Percentiles rank a stretch among this genome's conserved stretches.
These are phyloP conservation scores for Fusarium floridanum DNA, from an alignment of 2,329 filamentous ascomycete genomes.

Conservation along the genomic window DNA sequence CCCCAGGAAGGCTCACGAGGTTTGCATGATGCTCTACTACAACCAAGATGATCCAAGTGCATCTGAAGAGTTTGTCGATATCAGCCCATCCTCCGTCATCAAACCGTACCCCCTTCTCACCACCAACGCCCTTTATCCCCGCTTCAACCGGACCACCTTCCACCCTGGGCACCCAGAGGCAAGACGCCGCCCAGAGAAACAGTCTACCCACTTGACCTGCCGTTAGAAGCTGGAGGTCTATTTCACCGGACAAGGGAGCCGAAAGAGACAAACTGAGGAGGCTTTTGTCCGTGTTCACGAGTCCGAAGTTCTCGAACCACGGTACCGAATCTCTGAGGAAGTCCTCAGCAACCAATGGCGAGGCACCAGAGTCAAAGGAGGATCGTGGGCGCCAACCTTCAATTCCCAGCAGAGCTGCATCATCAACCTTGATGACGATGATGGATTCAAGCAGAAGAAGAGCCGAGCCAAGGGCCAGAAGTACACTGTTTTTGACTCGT, in stretches of 20 bases:
- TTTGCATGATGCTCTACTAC: conserved; percentile 56
- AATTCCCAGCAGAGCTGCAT: conserved; percentile 19
- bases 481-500: conserved; percentile 79
- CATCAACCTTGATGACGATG: conserved; percentile 44
- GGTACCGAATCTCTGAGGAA: conserved; percentile 49
- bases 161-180: conserved; percentile 22
- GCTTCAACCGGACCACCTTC: conserved; percentile 47
- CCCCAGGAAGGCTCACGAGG: conserved; percentile 57
- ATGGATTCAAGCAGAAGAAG: neutral
- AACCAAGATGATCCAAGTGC: conserved; percentile 50
- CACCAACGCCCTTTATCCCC: conserved; percentile 68
- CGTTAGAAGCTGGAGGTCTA: conserved; percentile 60
- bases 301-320: conserved; percentile 47
- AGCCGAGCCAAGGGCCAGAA: conserved; percentile 52
- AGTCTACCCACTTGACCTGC: conserved; percentile 60
- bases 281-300: conserved; percentile 50
- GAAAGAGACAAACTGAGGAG: conserved; percentile 52
- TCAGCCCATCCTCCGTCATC: conserved; percentile 55
- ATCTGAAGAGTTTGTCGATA: conserved; percentile 54
- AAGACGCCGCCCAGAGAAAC: conserved; percentile 33
- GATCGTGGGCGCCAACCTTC: conserved; percentile 46
- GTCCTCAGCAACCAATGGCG: conserved; percentile 52
- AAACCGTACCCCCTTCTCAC: conserved; percentile 59
- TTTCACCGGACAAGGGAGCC: conserved; percentile 41
- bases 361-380: conserved; percentile 47